A percentile compares a stretch with the other conserved stretches of the same genome.
Evolutionary conservation across 305 asterid species (phyloP).

Genomic region (Plantago coronopus): DNA sequence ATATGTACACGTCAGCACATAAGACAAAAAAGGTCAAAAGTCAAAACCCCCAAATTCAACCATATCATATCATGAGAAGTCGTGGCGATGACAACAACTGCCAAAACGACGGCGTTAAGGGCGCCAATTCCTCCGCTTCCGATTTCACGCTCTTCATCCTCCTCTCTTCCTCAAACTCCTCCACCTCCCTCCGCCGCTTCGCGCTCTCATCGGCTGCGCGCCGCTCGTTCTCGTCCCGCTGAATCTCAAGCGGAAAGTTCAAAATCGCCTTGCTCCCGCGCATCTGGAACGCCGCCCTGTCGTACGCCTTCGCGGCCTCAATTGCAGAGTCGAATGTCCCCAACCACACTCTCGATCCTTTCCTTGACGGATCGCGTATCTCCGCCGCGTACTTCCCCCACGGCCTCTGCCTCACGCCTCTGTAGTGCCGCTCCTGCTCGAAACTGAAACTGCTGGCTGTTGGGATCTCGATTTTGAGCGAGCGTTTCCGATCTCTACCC

Average conservation of each 20-base stretch:
- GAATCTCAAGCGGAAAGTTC: conserved; percentile 45
- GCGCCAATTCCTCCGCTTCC: conserved; percentile 28
- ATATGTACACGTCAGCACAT: too few relatives aligned
- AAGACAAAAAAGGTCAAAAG: neutral
- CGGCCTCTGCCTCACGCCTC: conserved; percentile 45
- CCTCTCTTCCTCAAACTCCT: conserved; percentile 7
- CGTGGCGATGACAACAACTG: conserved; percentile 2
- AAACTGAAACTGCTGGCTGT: neutral
- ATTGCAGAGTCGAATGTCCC: conserved; percentile 56
- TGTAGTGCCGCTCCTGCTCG: conserved; percentile 32
- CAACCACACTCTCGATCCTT: conserved; percentile 64
- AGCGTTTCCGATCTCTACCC: neutral
- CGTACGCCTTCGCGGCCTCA: conserved; percentile 68
- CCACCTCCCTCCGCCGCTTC: conserved; percentile 33
- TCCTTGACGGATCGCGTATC: conserved; percentile 57
- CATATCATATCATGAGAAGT: neutral
- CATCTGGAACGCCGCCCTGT: conserved; percentile 59
- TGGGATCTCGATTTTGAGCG: neutral
- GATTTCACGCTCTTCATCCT: conserved; percentile 14
- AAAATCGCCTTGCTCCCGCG: conserved; percentile 71
- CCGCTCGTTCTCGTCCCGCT: conserved; percentile 14
- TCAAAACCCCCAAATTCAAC: neutral
- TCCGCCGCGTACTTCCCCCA: conserved; percentile 80
- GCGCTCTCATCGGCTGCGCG: conserved; percentile 17
- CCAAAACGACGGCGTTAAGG: conserved; percentile 35